Evolutionary conservation across 2,329 filamentous ascomycete species (phyloP).

Genomic region (Grosmannia penicillata): DNA sequence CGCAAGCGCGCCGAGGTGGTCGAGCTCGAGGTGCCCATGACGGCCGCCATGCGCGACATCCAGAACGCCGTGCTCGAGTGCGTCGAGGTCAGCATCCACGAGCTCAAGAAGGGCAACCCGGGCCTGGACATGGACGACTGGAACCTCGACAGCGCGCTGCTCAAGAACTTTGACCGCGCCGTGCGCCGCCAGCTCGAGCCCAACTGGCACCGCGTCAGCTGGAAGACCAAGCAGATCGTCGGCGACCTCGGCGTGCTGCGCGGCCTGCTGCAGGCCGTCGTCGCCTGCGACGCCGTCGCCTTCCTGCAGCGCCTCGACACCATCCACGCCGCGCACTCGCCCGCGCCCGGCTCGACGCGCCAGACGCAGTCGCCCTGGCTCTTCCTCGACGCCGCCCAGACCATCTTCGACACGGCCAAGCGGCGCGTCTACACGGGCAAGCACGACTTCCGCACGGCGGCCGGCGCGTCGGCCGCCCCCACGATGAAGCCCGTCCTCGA

Average conservation of each 20-base stretch:
- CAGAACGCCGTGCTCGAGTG: constrained; percentile 93
- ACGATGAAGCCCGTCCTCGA: constrained; percentile 71
- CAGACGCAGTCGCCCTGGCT: constrained; percentile 92
- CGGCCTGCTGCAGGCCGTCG: constrained; percentile 64
- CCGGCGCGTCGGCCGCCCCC: constrained; percentile 14
- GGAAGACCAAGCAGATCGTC: constrained; percentile 89
- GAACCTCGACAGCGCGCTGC: constrained; percentile 84
- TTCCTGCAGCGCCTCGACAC: constrained; percentile 91
- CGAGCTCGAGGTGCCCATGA: constrained; percentile 93
- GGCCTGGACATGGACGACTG: constrained; percentile 93
- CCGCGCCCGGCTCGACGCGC: constrained; percentile 71
- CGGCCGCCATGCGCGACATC: constrained; percentile 80
- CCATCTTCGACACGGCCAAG: constrained; percentile 83
- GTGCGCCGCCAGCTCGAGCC: constrained; percentile 84
- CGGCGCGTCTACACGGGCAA: constrained; percentile 69
- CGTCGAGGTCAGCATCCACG: constrained; percentile 84
- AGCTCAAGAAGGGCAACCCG: constrained; percentile 80
- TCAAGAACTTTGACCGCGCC: constrained; percentile 82
- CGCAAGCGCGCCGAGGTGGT: constrained; percentile 92
- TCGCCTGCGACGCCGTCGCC: constrained; percentile 78
- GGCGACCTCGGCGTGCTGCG: constrained; percentile 74
- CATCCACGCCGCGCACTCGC: constrained; percentile 79
- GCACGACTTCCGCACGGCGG: constrained; percentile 32
- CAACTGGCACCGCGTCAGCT: constrained; percentile 93
- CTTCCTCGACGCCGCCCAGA: constrained; percentile 87